Percentiles rank a stretch among this genome's conserved stretches.
Evolutionary conservation across 2,329 filamentous ascomycete species (phyloP).

Genomic region (Colletotrichum tropicale): DNA sequence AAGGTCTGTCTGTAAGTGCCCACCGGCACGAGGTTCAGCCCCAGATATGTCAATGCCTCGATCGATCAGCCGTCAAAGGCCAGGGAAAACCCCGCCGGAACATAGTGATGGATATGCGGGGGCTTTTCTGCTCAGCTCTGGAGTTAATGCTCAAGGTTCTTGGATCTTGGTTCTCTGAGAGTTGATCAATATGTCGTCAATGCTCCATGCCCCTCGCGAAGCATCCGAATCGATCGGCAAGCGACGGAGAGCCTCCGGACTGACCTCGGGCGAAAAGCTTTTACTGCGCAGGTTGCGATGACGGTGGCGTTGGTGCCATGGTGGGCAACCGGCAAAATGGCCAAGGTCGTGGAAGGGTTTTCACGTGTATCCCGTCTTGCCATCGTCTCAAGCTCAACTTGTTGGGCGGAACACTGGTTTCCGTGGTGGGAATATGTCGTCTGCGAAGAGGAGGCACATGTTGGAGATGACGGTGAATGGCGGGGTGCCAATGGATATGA

Average conservation of each 20-base stretch:
- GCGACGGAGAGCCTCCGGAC: neutral
- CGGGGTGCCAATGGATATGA: neutral
- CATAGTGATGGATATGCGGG: neutral
- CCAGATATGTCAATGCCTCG: neutral
- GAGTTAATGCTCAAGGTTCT: neutral
- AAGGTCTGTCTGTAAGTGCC: neutral
- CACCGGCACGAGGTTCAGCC: neutral
- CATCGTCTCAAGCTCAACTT: neutral
- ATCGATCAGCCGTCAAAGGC: neutral
- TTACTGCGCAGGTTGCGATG: neutral
- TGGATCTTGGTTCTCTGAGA: neutral
- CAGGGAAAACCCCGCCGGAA: neutral
- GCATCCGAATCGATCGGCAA: neutral
- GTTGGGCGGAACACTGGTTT: neutral
- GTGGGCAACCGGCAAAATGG: neutral
- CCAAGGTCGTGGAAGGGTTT: neutral
- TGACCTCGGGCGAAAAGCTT: constrained; percentile 1
- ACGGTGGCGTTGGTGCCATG: neutral
- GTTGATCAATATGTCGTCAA: neutral
- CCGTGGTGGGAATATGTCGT: neutral
- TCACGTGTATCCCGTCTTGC: neutral
- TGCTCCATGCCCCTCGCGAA: neutral
- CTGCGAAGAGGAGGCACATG: neutral
- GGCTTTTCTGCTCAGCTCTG: neutral
- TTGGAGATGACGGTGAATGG: neutral